Conservation (phyloP, 2,329 filamentous ascomycete species). For the Xylaria sp. region DNA sequence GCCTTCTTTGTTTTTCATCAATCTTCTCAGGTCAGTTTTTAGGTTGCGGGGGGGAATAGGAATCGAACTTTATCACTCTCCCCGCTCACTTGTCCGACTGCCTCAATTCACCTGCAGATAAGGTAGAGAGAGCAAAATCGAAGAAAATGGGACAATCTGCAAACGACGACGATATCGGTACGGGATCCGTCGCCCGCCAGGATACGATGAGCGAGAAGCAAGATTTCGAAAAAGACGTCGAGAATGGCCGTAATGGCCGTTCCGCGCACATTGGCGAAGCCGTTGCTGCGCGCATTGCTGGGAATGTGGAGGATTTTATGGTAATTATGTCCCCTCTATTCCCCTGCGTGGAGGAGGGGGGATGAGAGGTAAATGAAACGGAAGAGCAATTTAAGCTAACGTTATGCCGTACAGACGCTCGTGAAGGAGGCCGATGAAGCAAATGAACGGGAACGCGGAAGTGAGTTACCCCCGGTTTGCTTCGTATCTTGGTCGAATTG, state of each 20-base stretch:
- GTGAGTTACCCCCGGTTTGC: constrained; percentile 24
- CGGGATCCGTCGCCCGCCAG: constrained; percentile 32
- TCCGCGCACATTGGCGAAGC: constrained; percentile 44
- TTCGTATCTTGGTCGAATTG: not conserved
- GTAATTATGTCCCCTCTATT: constrained; percentile 31
- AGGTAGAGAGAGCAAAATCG: too few species aligned
- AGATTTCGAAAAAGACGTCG: constrained; percentile 40
- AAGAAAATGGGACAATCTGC: constrained; percentile 29
- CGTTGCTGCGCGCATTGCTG: constrained; percentile 46
- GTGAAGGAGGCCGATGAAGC: constrained; percentile 53
- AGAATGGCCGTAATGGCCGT: constrained; percentile 22
- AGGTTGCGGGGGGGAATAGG: not conserved
- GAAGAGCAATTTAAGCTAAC: constrained; percentile 3
- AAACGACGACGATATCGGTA: constrained; percentile 35
- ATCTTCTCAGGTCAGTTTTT: not conserved
- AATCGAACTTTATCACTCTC: not conserved
- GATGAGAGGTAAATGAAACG: not conserved
- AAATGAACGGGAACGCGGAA: constrained; percentile 54
- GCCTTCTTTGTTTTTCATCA: not conserved
- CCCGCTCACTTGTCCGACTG: not conserved
- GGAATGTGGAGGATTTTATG: constrained; percentile 49
- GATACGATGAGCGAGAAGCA: constrained; percentile 35
- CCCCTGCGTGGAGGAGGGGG: not conserved
- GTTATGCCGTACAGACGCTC: constrained; percentile 38
- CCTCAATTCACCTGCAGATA: not conserved